Evolutionary conservation across 2,329 filamentous ascomycete genomes (phyloP).

Genomic region (Stachybotrys chlorohalonatus): DNA sequence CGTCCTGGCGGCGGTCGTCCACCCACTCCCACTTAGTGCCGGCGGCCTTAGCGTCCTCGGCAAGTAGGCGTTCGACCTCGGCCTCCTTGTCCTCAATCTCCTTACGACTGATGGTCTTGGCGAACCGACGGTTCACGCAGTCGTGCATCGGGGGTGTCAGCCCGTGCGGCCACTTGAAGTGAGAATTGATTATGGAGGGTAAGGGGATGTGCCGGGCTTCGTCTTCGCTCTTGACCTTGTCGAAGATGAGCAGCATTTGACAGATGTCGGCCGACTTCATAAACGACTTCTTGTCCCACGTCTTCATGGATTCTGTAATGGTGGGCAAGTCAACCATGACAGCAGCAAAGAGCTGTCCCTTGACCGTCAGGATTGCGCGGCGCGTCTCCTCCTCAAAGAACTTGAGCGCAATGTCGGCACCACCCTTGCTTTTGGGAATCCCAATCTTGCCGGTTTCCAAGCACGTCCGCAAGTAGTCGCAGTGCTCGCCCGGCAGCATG

Average conservation of each 20-base stretch:
- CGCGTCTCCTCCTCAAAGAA: slow-evolving; percentile 69
- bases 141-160: slow-evolving; percentile 83
- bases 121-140: slow-evolving; percentile 72
- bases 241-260: slow-evolving; percentile 79
- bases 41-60: slow-evolving; percentile 54
- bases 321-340: slow-evolving; percentile 77
- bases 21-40: slow-evolving; percentile 57
- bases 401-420: slow-evolving; percentile 70
- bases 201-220: slow-evolving; percentile 59
- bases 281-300: slow-evolving; percentile 80
- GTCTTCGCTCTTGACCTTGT: slow-evolving; percentile 54
- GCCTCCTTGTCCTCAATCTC: slow-evolving; percentile 80
- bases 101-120: slow-evolving; percentile 71
- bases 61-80: slow-evolving; percentile 65
- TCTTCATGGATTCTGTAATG: slow-evolving; percentile 86
- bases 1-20: slow-evolving; percentile 36
- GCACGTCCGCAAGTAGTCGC: slow-evolving; percentile 69
- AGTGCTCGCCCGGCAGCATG: slow-evolving; percentile 78
- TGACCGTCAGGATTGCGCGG: slow-evolving; percentile 63
- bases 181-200: slow-evolving; percentile 60
- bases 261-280: slow-evolving; percentile 85
- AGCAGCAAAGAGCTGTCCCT: slow-evolving; percentile 64
- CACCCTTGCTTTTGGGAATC: slow-evolving; percentile 49
- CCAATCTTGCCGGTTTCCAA: slow-evolving; percentile 74
- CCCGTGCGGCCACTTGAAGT: slow-evolving; percentile 72